Evolutionary conservation across 345 rosid genomes (phyloP), one percentile per base, ranked within the genome.

Genomic region (Populus euphratica): DNA sequence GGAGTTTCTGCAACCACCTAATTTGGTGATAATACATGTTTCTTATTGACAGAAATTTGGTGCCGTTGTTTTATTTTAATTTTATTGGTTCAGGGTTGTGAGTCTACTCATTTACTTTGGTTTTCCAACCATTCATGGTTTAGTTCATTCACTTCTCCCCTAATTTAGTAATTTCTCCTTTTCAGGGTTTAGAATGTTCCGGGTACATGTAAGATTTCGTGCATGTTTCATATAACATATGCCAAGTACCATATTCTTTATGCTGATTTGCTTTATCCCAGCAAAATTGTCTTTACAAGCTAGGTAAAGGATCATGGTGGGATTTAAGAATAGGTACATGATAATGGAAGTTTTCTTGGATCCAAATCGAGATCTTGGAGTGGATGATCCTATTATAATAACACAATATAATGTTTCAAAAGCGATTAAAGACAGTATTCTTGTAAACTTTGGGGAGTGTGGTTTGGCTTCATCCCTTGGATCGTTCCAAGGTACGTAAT

Each of bases 281-380:
- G 18, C 4, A 14, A 13, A 47, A 47, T 25, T 52, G 21, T 36
- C 3, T 33, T 49, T 62, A 59, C 11, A 20, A 20, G 59, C 21
- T 47, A 68, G 74, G 68, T 63, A 21, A 54, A 39, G 47, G 20
- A 83, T 77, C 72, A 91, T 90, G 95, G 94, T 91, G 65, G 94
- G 87, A 73, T 93, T 93, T 64, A 93, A 92, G 84, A 89, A 92
- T 72, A 85, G 93, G 75, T 91, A 89, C 80, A 78, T 95, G 90
- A 87, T 93, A 35, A 84, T 90, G 88, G 98, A 91, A 85, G 83
- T 90, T 1, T 93, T 86, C 79, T 68, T 91, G 74, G 96, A 93
- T 77, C 98, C 96, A 0, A 91, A 89, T 74, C 85, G 84, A 49
- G 91, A 87, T 64, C 79, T 86, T 27, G 56, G 41, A 4, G 84